Evolutionary conservation across 305 asterid genomes (phyloP), one percentile per base, ranked within the genome.

Genomic region (Fraxinus sp.): DNA sequence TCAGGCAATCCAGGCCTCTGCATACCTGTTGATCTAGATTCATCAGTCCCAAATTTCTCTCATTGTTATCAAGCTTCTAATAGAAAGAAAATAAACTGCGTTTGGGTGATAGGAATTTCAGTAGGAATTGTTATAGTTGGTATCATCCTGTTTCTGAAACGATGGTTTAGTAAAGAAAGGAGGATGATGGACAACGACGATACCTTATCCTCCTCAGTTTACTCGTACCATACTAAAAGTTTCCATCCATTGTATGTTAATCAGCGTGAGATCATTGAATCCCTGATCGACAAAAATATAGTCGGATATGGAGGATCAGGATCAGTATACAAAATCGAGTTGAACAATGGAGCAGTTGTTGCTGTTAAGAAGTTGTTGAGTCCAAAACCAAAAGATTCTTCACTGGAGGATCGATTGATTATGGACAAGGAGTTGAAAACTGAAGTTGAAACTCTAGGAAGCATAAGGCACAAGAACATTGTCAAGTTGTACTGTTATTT

Each of bases 271-370:
- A 93, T 96, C 77, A 74, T 91, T 4, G 97, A 90, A 2, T 92
- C 94, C 41, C 84, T 96, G 96, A 91, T 94, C 1, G 98, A 96
- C 32, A 89, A 94, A 68, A 96, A 96, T 91, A 91, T 93, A 7
- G 94, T 96, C 16, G 99, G 99, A 4, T 91, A 91, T 66, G 98
- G 99, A 46, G 98, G 98, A 13, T 96, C 99, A 0, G 98, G 98
- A 33, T 89, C 98, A 0, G 99, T 96, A 0, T 96, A 93, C 88
- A 91, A 84, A 85, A 87, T 94, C 16, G 95, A 91, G 86, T 85
- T 94, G 26, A 89, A 88, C 78, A 94, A 84, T 0, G 93, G 97
- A 14, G 59, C 59, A 77, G 88, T 84, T 7, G 92, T 94, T 0
- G 98, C 99, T 0, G 98, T 92, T 39, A 96, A 96, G 86, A 92